Evolutionary conservation across 1,284 basidiomycete genomes (phyloP).

Genomic region (Cutaneotrichosporon mucoides): DNA sequence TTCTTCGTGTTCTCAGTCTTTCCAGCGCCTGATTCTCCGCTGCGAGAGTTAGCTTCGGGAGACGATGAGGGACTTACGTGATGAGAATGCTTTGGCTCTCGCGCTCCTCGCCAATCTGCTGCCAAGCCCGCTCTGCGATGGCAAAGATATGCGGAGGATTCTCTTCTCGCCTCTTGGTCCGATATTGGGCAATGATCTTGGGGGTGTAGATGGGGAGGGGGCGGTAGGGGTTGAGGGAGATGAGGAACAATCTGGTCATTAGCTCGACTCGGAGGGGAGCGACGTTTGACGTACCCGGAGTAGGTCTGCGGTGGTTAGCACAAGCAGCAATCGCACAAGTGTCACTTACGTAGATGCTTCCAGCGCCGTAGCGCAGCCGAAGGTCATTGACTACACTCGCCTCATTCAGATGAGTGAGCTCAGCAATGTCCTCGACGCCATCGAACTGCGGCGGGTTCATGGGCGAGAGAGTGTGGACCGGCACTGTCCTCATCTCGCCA

Average conservation of each 20-base stretch:
- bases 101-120: slow-evolving; percentile 94
- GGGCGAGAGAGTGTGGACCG: slow-evolving; percentile 75
- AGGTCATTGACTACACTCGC: slow-evolving; percentile 98
- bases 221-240: slow-evolving; percentile 98
- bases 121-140: slow-evolving; percentile 95
- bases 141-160: slow-evolving; percentile 96
- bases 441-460: slow-evolving; percentile 99
- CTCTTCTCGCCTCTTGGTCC: slow-evolving; percentile 85
- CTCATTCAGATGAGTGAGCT: slow-evolving; percentile 96
- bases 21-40: slow-evolving; percentile 96
- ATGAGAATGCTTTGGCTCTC: slow-evolving; percentile 98
- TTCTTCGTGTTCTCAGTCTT: slow-evolving; percentile 99
- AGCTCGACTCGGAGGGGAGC: background rate
- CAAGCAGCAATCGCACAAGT: background rate
- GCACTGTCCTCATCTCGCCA: slow-evolving; percentile 56
- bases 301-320: slow-evolving; percentile 37
- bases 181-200: slow-evolving; percentile 87
- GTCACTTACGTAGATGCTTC: slow-evolving; percentile 84
- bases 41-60: slow-evolving; percentile 40
- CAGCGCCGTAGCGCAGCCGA: slow-evolving; percentile 81
- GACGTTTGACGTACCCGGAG: slow-evolving; percentile 37
- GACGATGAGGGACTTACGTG: slow-evolving; percentile 61
- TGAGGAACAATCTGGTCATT: slow-evolving; percentile 62
- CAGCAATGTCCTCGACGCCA: slow-evolving; percentile 95
- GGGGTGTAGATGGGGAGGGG: slow-evolving; percentile 88